Base-by-base conservation (phyloP, 1,139 yeast genomes). In the Yamadazyma kanchanaburiensis region DNA sequence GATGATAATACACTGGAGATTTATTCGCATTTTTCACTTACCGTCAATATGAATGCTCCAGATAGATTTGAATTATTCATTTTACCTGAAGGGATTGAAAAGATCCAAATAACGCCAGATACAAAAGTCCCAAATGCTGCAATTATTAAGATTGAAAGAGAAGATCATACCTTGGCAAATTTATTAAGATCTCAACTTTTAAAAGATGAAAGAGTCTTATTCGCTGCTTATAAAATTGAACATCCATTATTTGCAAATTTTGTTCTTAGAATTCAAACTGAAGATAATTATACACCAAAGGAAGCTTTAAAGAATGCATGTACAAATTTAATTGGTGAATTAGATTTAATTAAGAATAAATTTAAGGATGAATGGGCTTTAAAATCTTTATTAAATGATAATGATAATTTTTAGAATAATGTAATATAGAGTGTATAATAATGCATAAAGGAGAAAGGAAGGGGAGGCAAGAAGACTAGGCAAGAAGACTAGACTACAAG, bases 211-310 rank as follows among this genome's bases (percentile, higher is more conserved):
- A 77, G 83, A 43, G 99, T 91, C 12, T 57, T 91, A 26, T 91
- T 89, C 58, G 97, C 96, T 24, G 98, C 97, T 26, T 91, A 91
- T 69, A 91, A 91, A 58, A 89, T 91, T 24, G 97, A 89, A 58
- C 99, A 91, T 62, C 99, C 99, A 6, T 70, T 91, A 44, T 91
- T 94, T 60, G 96, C 98, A 26, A 86, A 86, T 55, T 91, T 91
- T 51, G 78, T 89, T 30, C 76, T 94, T 75, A 77, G 98, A 59
- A 76, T 91, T 27, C 99, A 91, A 58, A 91, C 97, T 0, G 95
- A 86, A 47, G 97, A 91, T 44, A 95, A 91, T 32, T 88, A 88
- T 54, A 74, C 87, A 30, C 98, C 98, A 15, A 78, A 80, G 49
- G 91, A 83, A 39, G 97, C 97, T 0, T 69, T 91, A 49, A 83